phyloP scores from a whole-genome alignment of 1,139 yeast species.

The Suhomyces kunorum region DNA sequence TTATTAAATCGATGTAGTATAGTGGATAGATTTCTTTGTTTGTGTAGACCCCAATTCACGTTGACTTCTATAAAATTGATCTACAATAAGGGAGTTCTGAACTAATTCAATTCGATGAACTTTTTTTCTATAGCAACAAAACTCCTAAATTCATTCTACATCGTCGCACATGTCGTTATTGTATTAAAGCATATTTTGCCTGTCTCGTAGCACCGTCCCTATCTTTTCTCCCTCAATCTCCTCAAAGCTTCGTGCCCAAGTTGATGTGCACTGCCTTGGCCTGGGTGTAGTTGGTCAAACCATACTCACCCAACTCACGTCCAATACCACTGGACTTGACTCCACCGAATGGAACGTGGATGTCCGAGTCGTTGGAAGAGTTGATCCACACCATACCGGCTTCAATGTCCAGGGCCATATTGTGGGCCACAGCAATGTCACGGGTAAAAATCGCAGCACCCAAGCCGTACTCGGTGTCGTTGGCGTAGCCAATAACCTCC shows the following conservation, averaged over 20 bases:
- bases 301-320: constrained; percentile 84
- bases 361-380: constrained; percentile 76
- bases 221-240: too few relatives aligned
- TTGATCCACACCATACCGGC: constrained; percentile 62
- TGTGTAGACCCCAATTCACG: too few relatives aligned
- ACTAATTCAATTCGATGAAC: too few relatives aligned
- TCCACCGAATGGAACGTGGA: constrained; percentile 78
- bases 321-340: constrained; percentile 83
- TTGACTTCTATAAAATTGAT: too few relatives aligned
- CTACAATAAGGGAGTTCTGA: too few relatives aligned
- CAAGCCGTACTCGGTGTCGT: constrained; percentile 55
- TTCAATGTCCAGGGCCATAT: constrained; percentile 45
- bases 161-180: too few relatives aligned
- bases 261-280: constrained; percentile 79
- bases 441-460: constrained; percentile 39
- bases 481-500: constrained; percentile 52
- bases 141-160: too few relatives aligned
- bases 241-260: constrained; percentile 37
- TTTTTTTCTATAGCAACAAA: too few relatives aligned
- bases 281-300: constrained; percentile 73
- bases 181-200: too few relatives aligned
- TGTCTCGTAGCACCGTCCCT: too few relatives aligned
- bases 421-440: constrained; percentile 40
- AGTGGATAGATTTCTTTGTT: too few relatives aligned
- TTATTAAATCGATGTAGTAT: too few relatives aligned